Percentiles rank a stretch among this genome's conserved stretches.
Evolutionary conservation across 208 protist species (phyloP).

Genomic region (Wallacemonas sp.): DNA sequence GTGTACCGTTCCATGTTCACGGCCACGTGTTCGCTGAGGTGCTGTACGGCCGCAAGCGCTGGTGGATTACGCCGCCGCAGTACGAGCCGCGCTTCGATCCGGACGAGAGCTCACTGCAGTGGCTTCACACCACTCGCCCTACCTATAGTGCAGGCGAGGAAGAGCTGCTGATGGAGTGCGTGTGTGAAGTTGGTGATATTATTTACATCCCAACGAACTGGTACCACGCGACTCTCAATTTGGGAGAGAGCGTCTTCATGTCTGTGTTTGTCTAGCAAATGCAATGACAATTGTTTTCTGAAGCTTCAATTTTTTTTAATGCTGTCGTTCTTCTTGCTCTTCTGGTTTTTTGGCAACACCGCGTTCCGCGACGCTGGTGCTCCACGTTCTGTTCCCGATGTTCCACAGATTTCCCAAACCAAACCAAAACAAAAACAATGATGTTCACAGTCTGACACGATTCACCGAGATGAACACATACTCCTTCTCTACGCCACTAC

Average conservation of each 20-base stretch:
- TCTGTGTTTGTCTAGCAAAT: constrained; percentile 40
- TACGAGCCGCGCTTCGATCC: constrained; percentile 28
- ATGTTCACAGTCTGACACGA: too few species aligned
- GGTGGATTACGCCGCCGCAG: constrained; percentile 30
- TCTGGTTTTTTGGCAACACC: too few species aligned
- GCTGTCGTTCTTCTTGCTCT: too few species aligned
- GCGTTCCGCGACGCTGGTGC: too few species aligned
- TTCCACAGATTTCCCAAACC: too few species aligned
- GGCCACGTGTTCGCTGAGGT: constrained; percentile 49
- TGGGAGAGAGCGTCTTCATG: constrained; percentile 58
- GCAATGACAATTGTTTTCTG: too few species aligned
- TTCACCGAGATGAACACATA: too few species aligned
- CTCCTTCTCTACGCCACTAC: not conserved
- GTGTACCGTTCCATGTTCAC: constrained; percentile 56
- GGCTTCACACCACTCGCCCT: constrained; percentile 24
- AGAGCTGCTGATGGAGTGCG: constrained; percentile 23
- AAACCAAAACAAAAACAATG: too few species aligned
- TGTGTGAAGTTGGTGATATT: constrained; percentile 35
- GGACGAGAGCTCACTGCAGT: constrained; percentile 33
- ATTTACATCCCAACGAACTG: constrained; percentile 50
- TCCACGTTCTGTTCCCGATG: too few species aligned
- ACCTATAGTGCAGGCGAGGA: constrained; percentile 16
- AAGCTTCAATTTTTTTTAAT: too few species aligned
- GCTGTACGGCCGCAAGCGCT: constrained; percentile 41
- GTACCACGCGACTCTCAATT: constrained; percentile 59